phyloP scores from a whole-genome alignment of 2,329 filamentous ascomycete species.

The Helotiales sp. region DNA sequence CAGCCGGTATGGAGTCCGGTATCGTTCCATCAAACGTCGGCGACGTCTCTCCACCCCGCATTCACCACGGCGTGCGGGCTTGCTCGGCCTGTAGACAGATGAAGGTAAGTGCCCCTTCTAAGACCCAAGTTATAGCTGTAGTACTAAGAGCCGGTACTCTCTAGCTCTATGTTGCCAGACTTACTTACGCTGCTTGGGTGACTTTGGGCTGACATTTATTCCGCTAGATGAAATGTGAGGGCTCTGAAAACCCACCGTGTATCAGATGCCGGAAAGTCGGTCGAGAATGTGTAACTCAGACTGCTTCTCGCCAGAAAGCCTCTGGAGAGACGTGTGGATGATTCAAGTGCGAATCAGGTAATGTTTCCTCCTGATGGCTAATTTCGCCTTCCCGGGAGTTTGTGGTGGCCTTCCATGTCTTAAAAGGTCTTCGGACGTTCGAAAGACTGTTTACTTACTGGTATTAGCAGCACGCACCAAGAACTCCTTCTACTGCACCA shows the following conservation, averaged over 20 bases:
- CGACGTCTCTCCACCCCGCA: neutral
- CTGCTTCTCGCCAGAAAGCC: neutral
- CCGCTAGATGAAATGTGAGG: constrained; percentile 25
- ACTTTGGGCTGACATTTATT: neutral
- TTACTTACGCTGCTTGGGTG: neutral
- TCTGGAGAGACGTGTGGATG: neutral
- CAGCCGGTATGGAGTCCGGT: neutral
- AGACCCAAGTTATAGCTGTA: neutral
- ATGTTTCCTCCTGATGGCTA: neutral
- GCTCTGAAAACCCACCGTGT: constrained; percentile 18
- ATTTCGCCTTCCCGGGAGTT: neutral
- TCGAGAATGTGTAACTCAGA: constrained; percentile 17
- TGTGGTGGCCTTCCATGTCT: neutral
- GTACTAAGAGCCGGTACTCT: too few species aligned
- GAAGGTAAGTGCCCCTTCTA: constrained; percentile 14
- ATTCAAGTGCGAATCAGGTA: neutral
- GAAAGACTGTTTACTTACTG: neutral
- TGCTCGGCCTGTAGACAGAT: constrained; percentile 24
- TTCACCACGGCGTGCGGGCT: constrained; percentile 7
- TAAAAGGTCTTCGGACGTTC: neutral
- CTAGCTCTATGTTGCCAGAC: too few species aligned
- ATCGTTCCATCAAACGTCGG: neutral
- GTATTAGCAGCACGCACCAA: neutral
- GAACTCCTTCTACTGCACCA: neutral
- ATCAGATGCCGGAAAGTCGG: constrained; percentile 20